Evolutionary conservation across 2,329 filamentous ascomycete species (phyloP).

Genomic region (Aspergillus quadricinctus): DNA sequence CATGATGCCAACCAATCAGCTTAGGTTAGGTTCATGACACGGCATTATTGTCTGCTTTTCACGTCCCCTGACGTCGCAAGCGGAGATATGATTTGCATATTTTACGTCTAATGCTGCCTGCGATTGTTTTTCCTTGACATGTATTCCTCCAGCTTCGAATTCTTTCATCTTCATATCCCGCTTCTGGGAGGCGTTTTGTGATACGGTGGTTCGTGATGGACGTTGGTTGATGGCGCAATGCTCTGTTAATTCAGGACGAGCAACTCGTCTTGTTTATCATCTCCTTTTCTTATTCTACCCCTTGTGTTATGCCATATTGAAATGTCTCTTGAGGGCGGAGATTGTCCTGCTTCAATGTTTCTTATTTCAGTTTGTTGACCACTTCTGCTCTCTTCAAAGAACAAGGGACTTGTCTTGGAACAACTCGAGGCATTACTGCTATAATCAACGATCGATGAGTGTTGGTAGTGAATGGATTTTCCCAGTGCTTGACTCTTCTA

Average conservation of each 20-base stretch:
- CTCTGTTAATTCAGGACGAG: slow-evolving; percentile 17
- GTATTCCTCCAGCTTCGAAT: slow-evolving; percentile 10
- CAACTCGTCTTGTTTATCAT: slow-evolving; percentile 7
- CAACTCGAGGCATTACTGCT: neutral
- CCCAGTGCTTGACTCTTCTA: neutral
- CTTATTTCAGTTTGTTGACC: neutral
- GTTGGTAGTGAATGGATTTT: neutral
- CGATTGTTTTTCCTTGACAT: slow-evolving; percentile 14
- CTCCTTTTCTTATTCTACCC: slow-evolving; percentile 2
- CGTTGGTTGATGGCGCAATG: slow-evolving; percentile 23
- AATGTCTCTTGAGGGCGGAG: neutral
- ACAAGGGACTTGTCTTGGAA: neutral
- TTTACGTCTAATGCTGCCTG: neutral
- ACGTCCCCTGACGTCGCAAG: neutral
- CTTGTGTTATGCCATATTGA: neutral
- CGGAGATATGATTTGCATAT: neutral
- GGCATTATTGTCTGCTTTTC: slow-evolving; percentile 9
- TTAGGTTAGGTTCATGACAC: slow-evolving; percentile 4
- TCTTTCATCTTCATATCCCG: neutral
- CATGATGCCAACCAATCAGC: slow-evolving; percentile 16
- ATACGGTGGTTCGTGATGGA: slow-evolving; percentile 17
- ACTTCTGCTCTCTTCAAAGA: neutral
- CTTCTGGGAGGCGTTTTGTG: slow-evolving; percentile 20
- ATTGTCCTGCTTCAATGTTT: neutral
- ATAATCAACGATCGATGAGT: neutral